A percentile compares a stretch with the other conserved stretches of the same genome.
These are phyloP conservation scores for Talaromyces sp. DNA, from an alignment of 2,329 filamentous ascomycete genomes.

Conservation along the genomic window DNA sequence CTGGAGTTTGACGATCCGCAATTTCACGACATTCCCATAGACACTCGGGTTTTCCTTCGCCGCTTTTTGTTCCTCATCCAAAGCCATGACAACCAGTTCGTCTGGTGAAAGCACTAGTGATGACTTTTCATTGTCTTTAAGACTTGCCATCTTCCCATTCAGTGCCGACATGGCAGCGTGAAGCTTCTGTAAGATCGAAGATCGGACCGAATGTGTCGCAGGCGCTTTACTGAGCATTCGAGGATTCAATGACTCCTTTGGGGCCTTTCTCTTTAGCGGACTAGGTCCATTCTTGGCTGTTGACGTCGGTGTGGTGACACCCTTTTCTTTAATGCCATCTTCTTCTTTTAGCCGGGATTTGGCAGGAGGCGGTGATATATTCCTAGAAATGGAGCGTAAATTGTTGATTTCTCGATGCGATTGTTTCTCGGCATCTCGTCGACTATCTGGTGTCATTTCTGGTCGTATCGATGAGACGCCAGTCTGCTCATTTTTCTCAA, in stretches of 20 bases:
- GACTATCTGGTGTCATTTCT: slow-evolving; percentile 1
- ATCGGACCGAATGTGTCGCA: slow-evolving; percentile 35
- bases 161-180: slow-evolving; percentile 38
- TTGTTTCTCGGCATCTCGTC: slow-evolving; percentile 10
- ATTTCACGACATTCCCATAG: slow-evolving; percentile 80
- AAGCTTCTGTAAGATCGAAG: slow-evolving; percentile 39
- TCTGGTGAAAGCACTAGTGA: slow-evolving; percentile 34
- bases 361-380: slow-evolving; percentile 24
- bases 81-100: slow-evolving; percentile 41
- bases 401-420: slow-evolving; percentile 12
- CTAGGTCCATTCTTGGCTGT: background rate
- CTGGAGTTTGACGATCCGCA: slow-evolving; percentile 68
- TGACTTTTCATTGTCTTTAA: slow-evolving; percentile 20
- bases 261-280: slow-evolving; percentile 25
- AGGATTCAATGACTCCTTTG: slow-evolving; percentile 40
- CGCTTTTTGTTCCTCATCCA: slow-evolving; percentile 67
- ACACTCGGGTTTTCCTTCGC: slow-evolving; percentile 63
- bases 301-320: background rate
- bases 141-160: slow-evolving; percentile 32
- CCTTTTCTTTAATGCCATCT: background rate
- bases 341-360: slow-evolving; percentile 8
- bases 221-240: slow-evolving; percentile 41
- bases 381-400: slow-evolving; percentile 19
- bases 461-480: background rate
- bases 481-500: slow-evolving; percentile 6